Conservation (phyloP, 78 protist species). For the Dictyostelium intermedium region DNA sequence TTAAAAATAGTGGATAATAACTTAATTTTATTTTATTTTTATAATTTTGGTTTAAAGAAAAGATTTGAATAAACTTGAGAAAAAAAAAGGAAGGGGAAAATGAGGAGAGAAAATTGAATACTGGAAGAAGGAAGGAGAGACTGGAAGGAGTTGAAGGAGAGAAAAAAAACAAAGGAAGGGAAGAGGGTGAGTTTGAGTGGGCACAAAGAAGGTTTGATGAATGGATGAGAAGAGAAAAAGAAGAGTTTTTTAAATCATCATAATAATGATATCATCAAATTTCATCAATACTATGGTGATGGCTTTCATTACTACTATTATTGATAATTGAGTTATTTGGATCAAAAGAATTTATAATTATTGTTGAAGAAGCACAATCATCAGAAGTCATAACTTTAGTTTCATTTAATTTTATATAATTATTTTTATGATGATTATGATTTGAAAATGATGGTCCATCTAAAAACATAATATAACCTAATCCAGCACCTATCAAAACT, state of each 20-base stretch:
- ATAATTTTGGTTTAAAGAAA: too few species aligned
- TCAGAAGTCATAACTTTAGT: background rate
- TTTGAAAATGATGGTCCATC: constrained; percentile 41
- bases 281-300: background rate
- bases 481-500: constrained; percentile 7
- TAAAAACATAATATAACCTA: constrained; percentile 14
- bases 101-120: too few species aligned
- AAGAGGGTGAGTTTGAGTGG: too few species aligned
- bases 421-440: background rate
- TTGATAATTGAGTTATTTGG: background rate
- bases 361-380: background rate
- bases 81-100: too few species aligned
- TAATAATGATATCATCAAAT: background rate
- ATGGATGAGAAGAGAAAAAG: background rate
- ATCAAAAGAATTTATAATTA: constrained; percentile 4
- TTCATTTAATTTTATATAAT: constrained; percentile 7
- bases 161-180: too few species aligned
- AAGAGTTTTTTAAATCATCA: background rate
- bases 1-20: too few species aligned
- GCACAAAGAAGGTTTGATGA: too few species aligned
- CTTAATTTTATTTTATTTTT: too few species aligned
- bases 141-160: background rate
- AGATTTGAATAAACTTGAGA: too few species aligned
- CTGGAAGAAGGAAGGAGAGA: too few species aligned
- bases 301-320: background rate